Evolutionary conservation across 306 rosid species (phyloP), one percentile per base, ranked within the genome.

Genomic region (Casuarina equisetifolia): DNA sequence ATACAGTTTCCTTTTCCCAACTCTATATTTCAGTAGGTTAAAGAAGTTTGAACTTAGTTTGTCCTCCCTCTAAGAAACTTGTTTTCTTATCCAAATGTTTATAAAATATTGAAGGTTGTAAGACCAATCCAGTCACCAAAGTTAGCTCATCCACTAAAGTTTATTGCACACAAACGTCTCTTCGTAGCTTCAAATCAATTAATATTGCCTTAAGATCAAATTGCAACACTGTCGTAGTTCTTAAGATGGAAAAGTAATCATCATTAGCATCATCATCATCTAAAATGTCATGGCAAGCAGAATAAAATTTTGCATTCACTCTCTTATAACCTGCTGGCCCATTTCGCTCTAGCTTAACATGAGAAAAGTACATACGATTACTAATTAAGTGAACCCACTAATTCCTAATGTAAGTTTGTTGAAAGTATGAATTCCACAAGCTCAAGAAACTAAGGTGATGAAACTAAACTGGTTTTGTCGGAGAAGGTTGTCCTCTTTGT

Each of bases 121-220:
- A 12, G 43, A 73, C 76, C 69, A 70, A 76, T 59, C 63, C 58
- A 45, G 73, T 80, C 54, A 68, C 69, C 86, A 51, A 80, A 67
- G 86, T 73, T 89, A 73, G 88, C 73, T 82, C 42, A 82, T 77
- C 82, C 48, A 55, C 63, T 45, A 12, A 6, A 51, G 36, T 19
- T 50, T 70, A 76, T 58, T n/a, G 58, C 13, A 66, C 38, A 15
- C 79, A 52, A 48, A 82, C 40, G 73, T 76, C 76, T 54, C 1
- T 44, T 62, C 44, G 3, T 17, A 42, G 72, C 63, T 79, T 79
- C 46, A 2, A 42, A 74, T 57, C 39, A 57, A 19, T 57, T 57
- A 38, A 9, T 19, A 20, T 17, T 57, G 63, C 9, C 63, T 25
- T 57, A 19, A 57, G 36, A 19, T 19, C 12, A 35, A 19, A 25